phyloP scores from a whole-genome alignment of 495 filamentous ascomycete species.

The Cetradonia linearis region DNA sequence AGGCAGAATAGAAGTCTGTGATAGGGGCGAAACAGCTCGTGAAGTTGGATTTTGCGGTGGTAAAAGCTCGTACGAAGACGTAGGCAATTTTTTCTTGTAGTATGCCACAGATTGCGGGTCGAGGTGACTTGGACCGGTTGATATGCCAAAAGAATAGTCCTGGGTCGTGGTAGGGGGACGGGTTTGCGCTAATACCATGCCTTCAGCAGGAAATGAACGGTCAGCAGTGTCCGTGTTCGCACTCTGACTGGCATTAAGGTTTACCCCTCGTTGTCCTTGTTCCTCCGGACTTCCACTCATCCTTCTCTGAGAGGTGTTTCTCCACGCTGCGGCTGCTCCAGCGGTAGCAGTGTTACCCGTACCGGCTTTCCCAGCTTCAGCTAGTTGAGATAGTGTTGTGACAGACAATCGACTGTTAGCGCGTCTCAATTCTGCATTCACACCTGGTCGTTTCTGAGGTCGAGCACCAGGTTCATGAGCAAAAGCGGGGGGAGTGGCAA shows the following conservation, averaged over 20 bases:
- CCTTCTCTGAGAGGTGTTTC: conserved; percentile 28
- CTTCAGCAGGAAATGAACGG: conserved; percentile 25
- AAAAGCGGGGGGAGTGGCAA: conserved; percentile 66
- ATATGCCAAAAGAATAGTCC: conserved; percentile 8
- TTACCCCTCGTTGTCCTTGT: conserved; percentile 28
- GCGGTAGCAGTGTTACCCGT: conserved; percentile 29
- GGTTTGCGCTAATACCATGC: conserved; percentile 26
- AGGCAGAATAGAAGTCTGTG: conserved; percentile 15
- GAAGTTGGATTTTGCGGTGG: conserved; percentile 14
- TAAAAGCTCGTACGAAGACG: conserved; percentile 19
- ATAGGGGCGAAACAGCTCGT: conserved; percentile 20
- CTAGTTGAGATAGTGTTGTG: conserved; percentile 67
- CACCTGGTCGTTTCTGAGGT: conserved; percentile 56
- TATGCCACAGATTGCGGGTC: conserved; percentile 16
- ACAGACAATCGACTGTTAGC: conserved; percentile 73
- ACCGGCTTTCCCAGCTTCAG: conserved; percentile 48
- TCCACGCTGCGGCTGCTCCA: conserved; percentile 34
- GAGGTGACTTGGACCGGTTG: conserved; percentile 12
- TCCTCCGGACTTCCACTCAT: conserved; percentile 28
- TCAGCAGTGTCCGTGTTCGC: conserved; percentile 25
- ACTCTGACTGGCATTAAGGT: conserved; percentile 28
- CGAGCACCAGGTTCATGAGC: conserved; percentile 55
- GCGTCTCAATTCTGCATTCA: conserved; percentile 62
- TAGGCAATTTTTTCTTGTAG: conserved; percentile 19
- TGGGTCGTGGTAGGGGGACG: conserved; percentile 12